A percentile compares a stretch with the other conserved stretches of the same genome.
Conservation (phyloP, 75 land plant species). For the Cupressus sempervirens region DNA sequence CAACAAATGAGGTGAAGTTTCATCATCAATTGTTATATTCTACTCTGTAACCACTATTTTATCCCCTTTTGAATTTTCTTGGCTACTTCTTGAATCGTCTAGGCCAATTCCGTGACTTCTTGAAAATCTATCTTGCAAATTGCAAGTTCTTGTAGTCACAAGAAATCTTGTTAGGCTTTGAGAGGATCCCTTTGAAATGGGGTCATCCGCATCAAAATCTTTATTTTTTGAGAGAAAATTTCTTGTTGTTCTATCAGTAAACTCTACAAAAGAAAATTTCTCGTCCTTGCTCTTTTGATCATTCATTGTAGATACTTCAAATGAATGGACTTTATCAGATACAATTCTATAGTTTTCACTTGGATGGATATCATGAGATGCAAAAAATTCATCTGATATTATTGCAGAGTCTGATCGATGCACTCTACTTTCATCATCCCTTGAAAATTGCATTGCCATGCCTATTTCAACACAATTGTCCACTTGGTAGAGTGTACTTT, state of each 20-base stretch:
- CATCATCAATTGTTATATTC: not conserved
- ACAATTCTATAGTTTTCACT: not conserved
- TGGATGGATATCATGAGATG: not conserved
- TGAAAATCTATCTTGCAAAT: not conserved
- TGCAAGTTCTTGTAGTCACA: too few species aligned
- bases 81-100: not conserved
- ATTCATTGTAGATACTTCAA: too few species aligned
- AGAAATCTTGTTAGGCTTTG: too few species aligned
- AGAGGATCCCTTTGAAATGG: too few species aligned
- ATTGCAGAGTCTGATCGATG: not conserved
- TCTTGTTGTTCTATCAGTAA: too few species aligned
- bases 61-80: not conserved
- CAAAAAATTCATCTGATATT: not conserved
- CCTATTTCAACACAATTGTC: not conserved
- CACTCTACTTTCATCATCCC: not conserved
- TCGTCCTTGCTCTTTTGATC: too few species aligned
- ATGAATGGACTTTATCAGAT: not conserved
- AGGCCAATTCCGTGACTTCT: not conserved
- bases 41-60: not conserved
- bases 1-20: too few species aligned
- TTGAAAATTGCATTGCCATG: not conserved
- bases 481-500: not conserved
- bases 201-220: too few species aligned
- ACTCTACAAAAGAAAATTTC: too few species aligned
- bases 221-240: too few species aligned